Evolutionary conservation across 305 asterid genomes (phyloP).

Genomic region (Rubia balearica): DNA sequence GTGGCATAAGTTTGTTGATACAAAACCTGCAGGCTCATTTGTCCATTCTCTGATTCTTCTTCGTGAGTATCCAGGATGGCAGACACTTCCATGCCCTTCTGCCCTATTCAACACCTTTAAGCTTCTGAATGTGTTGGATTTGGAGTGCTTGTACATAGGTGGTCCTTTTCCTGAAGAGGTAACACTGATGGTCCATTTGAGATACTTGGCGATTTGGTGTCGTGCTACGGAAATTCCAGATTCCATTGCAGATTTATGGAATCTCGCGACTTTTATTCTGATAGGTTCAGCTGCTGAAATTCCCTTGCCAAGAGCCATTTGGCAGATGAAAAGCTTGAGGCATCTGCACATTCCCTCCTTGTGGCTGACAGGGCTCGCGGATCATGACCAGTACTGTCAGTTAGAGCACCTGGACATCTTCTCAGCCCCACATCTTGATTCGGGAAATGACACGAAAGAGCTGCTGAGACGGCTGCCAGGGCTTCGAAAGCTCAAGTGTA

Average conservation of each 20-base stretch:
- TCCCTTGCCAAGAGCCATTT: constrained; percentile 9
- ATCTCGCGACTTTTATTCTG: constrained; percentile 5
- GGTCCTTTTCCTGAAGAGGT: not conserved
- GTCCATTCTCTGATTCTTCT: constrained; percentile 15
- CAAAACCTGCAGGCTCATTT: not conserved
- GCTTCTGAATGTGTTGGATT: constrained; percentile 14
- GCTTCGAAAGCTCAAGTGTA: constrained; percentile 10
- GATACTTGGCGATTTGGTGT: constrained; percentile 6
- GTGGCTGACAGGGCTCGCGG: not conserved
- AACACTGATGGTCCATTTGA: constrained; percentile 8
- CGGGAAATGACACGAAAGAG: not conserved
- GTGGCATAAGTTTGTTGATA: not conserved
- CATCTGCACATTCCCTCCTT: constrained; percentile 6
- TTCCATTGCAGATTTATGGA: constrained; percentile 4
- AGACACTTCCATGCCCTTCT: not conserved
- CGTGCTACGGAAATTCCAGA: not conserved
- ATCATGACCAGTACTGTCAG: not conserved
- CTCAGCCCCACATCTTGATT: not conserved
- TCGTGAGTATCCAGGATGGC: too few relatives aligned
- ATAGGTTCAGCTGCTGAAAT: not conserved
- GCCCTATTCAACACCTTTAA: not conserved
- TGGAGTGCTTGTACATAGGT: not conserved
- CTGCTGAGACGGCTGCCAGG: constrained; percentile 9
- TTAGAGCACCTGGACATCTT: constrained; percentile 7
- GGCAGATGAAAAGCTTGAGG: constrained; percentile 17